phyloP scores from a whole-genome alignment of 805 yeast genomes.

The Pichia rugopelliculosa region DNA sequence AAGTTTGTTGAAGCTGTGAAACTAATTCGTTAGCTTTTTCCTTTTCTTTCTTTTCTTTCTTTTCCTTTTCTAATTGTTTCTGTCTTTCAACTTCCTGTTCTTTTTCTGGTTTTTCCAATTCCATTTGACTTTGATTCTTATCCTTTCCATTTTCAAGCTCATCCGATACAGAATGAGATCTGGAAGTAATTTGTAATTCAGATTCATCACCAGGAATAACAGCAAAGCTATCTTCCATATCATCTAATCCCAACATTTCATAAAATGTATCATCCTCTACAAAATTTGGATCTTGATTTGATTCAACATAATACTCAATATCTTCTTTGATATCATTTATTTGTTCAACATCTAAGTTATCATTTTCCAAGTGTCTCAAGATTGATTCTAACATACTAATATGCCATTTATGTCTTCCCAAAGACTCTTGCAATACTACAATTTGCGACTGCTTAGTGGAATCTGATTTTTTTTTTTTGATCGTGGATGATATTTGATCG shows the following conservation, averaged over 20 bases:
- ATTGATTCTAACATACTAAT: slow-evolving; percentile 70
- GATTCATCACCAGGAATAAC: slow-evolving; percentile 18
- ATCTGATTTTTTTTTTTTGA: slow-evolving; percentile 52
- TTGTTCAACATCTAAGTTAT: slow-evolving; percentile 68
- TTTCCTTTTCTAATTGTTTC: slow-evolving; percentile 1
- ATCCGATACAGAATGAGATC: slow-evolving; percentile 4
- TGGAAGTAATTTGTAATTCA: neutral
- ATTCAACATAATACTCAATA: slow-evolving; percentile 86
- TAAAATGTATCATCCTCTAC: slow-evolving; percentile 90
- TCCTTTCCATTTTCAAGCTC: slow-evolving; percentile 5
- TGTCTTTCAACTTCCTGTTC: neutral
- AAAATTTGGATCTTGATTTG: slow-evolving; percentile 87
- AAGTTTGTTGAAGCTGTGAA: neutral
- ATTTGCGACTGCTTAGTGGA: slow-evolving; percentile 47
- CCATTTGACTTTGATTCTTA: neutral
- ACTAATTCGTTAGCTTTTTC: neutral
- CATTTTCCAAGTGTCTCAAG: slow-evolving; percentile 69
- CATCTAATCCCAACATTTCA: slow-evolving; percentile 72
- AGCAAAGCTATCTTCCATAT: slow-evolving; percentile 29
- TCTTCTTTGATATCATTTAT: slow-evolving; percentile 79
- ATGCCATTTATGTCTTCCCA: slow-evolving; percentile 76
- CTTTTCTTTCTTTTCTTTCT: neutral
- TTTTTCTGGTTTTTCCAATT: neutral
- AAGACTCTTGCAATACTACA: slow-evolving; percentile 51
- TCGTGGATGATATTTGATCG: slow-evolving; percentile 43